A percentile compares a stretch with the other conserved stretches of the same genome.
Evolutionary conservation across 768 basidiomycete genomes (phyloP).

Genomic region (Macrolepiota fuliginosa): DNA sequence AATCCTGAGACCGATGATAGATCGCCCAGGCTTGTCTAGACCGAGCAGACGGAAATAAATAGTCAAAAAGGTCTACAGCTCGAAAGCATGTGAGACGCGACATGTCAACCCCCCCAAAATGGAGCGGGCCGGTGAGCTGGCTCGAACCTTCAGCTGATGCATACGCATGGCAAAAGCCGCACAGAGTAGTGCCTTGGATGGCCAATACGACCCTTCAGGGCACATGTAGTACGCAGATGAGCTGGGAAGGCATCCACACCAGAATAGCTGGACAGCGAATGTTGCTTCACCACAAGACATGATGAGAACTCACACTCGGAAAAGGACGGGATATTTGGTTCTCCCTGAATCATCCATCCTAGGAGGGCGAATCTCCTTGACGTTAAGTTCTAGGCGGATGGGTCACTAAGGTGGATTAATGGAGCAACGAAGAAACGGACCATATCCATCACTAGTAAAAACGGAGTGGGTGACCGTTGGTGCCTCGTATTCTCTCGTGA

Average conservation of each 20-base stretch:
- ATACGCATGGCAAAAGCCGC: no score
- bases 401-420: not conserved
- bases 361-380: constrained; percentile 88
- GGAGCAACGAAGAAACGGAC: constrained; percentile 36
- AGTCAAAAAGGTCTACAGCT: not conserved
- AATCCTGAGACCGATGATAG: not conserved
- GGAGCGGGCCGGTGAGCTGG: constrained; percentile 2
- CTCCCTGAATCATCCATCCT: constrained; percentile 93
- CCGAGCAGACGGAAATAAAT: not conserved
- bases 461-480: constrained; percentile 71
- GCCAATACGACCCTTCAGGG: not conserved
- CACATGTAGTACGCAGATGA: not conserved
- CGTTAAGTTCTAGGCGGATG: constrained; percentile 71
- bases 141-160: not conserved
- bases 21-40: constrained; percentile 5
- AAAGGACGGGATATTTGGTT: constrained; percentile 92
- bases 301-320: constrained; percentile 62
- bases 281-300: not conserved
- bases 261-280: not conserved
- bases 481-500: constrained; percentile 65
- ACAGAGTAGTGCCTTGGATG: not conserved
- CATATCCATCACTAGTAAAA: constrained; percentile 78
- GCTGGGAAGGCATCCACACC: not conserved
- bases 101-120: not conserved
- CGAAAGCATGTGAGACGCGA: not conserved